phyloP scores from a whole-genome alignment of 805 yeast genomes.

The Starmerella geochares region DNA sequence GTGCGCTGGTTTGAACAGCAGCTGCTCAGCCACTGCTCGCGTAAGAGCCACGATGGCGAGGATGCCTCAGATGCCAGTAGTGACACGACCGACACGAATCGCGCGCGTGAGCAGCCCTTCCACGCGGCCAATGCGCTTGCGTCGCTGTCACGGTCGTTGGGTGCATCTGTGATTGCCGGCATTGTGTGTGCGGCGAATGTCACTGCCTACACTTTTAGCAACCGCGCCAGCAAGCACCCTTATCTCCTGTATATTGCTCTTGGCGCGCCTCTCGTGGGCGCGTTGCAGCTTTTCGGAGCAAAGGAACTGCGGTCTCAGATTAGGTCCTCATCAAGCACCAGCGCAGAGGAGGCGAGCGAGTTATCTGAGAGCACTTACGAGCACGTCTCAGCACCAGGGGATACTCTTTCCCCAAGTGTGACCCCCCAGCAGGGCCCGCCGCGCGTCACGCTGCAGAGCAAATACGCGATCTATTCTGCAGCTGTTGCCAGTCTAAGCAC shows the following conservation, averaged over 20 bases:
- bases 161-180: constrained; percentile 21
- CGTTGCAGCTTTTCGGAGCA: constrained; percentile 26
- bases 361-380: constrained; percentile 21
- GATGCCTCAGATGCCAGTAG: not conserved
- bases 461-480: constrained; percentile 21
- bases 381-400: constrained; percentile 7
- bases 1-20: constrained; percentile 2
- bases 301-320: constrained; percentile 21
- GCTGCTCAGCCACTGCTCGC: not conserved
- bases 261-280: constrained; percentile 28
- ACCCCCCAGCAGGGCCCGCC: not conserved
- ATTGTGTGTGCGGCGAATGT: constrained; percentile 25
- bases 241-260: constrained; percentile 31
- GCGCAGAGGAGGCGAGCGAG: constrained; percentile 15
- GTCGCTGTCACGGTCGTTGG: constrained; percentile 5
- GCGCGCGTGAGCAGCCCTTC: not conserved
- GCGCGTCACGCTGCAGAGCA: constrained; percentile 12
- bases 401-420: not conserved
- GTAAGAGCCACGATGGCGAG: not conserved
- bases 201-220: constrained; percentile 26
- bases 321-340: not conserved
- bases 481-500: constrained; percentile 25
- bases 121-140: not conserved
- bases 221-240: constrained; percentile 30
- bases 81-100: not conserved